Percentiles rank a stretch among this genome's conserved stretches.
phyloP scores from a whole-genome alignment of 2,329 filamentous ascomycete genomes.

The Onygenales sp. region DNA sequence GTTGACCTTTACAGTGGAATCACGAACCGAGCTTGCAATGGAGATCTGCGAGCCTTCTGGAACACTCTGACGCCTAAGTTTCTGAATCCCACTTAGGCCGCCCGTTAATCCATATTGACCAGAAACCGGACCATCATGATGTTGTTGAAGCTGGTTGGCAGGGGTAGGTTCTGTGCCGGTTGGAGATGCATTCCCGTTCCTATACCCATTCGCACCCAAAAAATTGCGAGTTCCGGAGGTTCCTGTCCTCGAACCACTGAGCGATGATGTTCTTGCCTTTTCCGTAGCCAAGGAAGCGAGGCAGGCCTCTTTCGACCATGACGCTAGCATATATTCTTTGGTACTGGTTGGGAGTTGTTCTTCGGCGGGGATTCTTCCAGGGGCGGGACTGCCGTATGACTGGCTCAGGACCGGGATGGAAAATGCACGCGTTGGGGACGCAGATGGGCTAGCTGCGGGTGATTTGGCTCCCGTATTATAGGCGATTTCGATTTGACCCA shows the following conservation, averaged over 20 bases:
- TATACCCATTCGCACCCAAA: constrained; percentile 19
- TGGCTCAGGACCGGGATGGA: constrained; percentile 52
- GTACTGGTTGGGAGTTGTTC: constrained; percentile 57
- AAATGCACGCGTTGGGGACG: constrained; percentile 58
- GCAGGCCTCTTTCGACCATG: constrained; percentile 71
- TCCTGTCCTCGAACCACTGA: constrained; percentile 64
- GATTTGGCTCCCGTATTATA: constrained; percentile 51
- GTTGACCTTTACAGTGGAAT: constrained; percentile 38
- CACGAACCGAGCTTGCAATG: constrained; percentile 29
- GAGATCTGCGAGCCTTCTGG: constrained; percentile 26
- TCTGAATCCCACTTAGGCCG: constrained; percentile 20
- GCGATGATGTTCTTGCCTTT: constrained; percentile 60
- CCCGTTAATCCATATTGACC: constrained; percentile 12
- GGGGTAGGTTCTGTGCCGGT: constrained; percentile 16
- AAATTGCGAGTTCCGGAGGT: constrained; percentile 31
- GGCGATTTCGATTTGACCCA: constrained; percentile 62
- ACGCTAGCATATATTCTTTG: constrained; percentile 64
- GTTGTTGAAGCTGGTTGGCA: constrained; percentile 12
- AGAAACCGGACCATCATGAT: constrained; percentile 12
- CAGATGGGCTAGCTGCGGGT: constrained; percentile 59
- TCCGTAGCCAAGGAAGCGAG: constrained; percentile 58
- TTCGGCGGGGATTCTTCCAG: constrained; percentile 26
- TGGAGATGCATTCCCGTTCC: constrained; percentile 22
- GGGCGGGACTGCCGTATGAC: constrained; percentile 32
- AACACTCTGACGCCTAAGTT: constrained; percentile 27